These are phyloP conservation scores for Abrus pulchellus DNA, from an alignment of 306 rosid genomes.

Conservation along the genomic window DNA sequence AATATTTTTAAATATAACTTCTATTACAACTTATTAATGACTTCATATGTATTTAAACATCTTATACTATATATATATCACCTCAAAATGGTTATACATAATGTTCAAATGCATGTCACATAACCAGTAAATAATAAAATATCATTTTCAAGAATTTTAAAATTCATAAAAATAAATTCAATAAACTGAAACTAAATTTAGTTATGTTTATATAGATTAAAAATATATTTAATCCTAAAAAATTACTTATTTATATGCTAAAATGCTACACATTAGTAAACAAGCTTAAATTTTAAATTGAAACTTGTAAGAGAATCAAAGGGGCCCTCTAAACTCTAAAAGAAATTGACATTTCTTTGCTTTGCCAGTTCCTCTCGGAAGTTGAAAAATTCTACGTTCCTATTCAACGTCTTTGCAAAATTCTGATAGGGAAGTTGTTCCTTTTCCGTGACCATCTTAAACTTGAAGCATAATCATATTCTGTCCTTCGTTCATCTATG, in stretches of 20 bases:
- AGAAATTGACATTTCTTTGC: neutral
- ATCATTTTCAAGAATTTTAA: too few relatives aligned
- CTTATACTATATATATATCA: too few relatives aligned
- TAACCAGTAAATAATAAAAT: too few relatives aligned
- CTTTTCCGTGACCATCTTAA: neutral
- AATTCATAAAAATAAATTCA: too few relatives aligned
- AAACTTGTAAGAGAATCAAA: neutral
- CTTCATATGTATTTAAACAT: too few relatives aligned
- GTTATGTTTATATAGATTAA: too few relatives aligned
- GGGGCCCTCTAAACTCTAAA: neutral
- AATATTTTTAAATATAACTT: too few relatives aligned
- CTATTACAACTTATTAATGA: too few relatives aligned
- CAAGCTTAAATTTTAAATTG: neutral
- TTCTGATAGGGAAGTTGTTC: neutral
- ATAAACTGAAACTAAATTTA: too few relatives aligned
- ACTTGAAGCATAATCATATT: neutral
- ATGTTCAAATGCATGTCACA: too few relatives aligned
- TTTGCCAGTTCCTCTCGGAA: neutral
- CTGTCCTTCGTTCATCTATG: neutral
- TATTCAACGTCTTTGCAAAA: neutral
- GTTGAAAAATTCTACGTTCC: neutral
- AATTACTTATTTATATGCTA: neutral
- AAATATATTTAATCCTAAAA: too few relatives aligned
- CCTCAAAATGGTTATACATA: too few relatives aligned
- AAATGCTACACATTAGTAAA: neutral